Conservation (phyloP, 2,329 filamentous ascomycete species). For the Cercospora sesami region DNA sequence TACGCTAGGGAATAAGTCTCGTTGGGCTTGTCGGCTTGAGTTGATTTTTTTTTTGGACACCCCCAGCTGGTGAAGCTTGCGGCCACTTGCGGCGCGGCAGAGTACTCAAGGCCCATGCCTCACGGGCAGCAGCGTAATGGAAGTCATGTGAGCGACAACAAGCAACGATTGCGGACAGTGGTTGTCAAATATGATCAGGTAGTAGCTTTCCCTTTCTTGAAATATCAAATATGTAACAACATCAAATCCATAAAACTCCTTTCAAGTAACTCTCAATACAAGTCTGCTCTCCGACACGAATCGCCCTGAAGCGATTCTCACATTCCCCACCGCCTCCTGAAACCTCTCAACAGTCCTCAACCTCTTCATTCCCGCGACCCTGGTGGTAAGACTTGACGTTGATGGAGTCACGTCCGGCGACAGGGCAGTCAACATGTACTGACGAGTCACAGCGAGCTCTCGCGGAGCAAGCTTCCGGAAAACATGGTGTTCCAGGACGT, state of each 20-base stretch:
- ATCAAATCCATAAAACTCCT: neutral
- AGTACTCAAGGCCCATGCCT: neutral
- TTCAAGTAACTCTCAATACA: neutral
- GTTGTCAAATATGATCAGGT: neutral
- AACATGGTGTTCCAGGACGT: neutral
- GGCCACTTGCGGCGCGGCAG: neutral
- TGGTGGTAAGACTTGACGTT: neutral
- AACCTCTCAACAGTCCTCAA: neutral
- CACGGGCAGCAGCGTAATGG: too few relatives aligned
- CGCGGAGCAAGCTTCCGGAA: neutral
- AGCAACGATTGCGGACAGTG: neutral
- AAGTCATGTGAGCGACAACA: neutral
- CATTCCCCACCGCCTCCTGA: too few relatives aligned
- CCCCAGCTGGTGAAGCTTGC: neutral
- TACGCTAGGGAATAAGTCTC: neutral
- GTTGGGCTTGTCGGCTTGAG: neutral
- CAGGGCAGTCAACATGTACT: conserved; percentile 3
- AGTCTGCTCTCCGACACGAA: neutral
- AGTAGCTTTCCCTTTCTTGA: neutral
- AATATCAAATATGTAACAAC: neutral
- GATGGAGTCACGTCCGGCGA: neutral
- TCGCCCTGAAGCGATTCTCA: neutral
- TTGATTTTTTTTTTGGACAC: neutral
- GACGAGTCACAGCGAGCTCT: conserved; percentile 6
- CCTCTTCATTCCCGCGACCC: neutral